Base-by-base conservation (phyloP, 2,329 filamentous ascomycete species). In the Microcyclospora tardicrescens region DNA sequence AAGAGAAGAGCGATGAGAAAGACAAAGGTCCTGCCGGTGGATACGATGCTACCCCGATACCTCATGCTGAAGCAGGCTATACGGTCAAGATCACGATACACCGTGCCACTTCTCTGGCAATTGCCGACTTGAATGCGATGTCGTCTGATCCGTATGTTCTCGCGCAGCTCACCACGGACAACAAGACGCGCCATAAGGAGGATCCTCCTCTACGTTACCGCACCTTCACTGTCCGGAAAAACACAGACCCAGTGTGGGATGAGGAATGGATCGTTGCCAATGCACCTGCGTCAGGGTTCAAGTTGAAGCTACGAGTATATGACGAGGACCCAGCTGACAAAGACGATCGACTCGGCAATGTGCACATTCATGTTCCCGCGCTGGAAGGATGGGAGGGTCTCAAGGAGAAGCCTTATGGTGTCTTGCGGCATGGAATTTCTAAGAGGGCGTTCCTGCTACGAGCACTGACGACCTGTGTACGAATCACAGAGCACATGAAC, bases 231-330 rank as follows among this genome's bases (percentile, higher is more conserved):
- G 62, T 87, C 28, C 75, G 81, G 41, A 74, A 72, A 47, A 79
- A 72, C 31, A 79, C 76, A 1, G 73, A 87, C 50, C 87, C 89
- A 0, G 68, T 66, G 35, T 96, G 89, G 89, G 72, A 93, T 35
- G 75, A 79, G 29, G 73, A 84, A 43, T 96, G 89, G 89, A 71
- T 85, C 15, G 80, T 96, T 16, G 84, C 84, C 43, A 93, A 94
- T 49, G 72, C 95, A 2, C 87, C 89, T 0, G 67, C 78, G 0
- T 75, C 73, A 0, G 87, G 87, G 3, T 93, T 94, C 63, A 73
- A 71, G 40, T 70, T 96, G 49, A 94, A 94, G 58, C 85, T 84
- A 44, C 74, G 84, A 38, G 63, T 96, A 13, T 93, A 87, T 61
- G 89, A 96, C 54, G 89, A 96, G 59, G 89, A 96, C 61, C 77